A percentile compares a stretch with the other conserved stretches of the same genome.
These are phyloP conservation scores for Mytilinidion resinicola DNA, from an alignment of 495 filamentous ascomycete species.

Conservation along the genomic window DNA sequence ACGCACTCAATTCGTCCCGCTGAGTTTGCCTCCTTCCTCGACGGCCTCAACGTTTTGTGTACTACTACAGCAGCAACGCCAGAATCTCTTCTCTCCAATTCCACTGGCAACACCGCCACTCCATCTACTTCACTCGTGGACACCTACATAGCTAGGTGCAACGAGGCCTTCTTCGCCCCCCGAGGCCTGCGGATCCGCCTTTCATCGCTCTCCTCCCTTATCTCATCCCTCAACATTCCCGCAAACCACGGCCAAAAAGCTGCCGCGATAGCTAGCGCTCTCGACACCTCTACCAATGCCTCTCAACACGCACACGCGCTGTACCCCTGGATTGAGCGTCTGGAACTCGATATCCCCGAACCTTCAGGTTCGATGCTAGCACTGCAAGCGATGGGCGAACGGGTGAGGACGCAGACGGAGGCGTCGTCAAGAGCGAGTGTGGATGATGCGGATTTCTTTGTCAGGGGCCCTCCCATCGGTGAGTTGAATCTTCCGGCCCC, in stretches of 20 bases:
- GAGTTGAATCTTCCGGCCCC: too few species aligned
- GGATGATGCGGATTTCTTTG: background rate
- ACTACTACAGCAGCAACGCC: constrained; percentile 6
- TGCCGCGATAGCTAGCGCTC: constrained; percentile 11
- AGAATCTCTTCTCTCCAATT: background rate
- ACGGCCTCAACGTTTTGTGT: constrained; percentile 24
- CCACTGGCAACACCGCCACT: background rate
- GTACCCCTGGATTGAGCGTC: constrained; percentile 19
- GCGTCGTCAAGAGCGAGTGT: background rate
- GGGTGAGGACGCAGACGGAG: background rate
- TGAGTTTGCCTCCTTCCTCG: constrained; percentile 26
- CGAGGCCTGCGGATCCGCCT: constrained; percentile 13
- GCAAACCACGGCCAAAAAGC: constrained; percentile 15
- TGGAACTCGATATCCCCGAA: constrained; percentile 11
- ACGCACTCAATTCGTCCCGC: constrained; percentile 23
- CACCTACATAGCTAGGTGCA: constrained; percentile 17
- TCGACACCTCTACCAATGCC: background rate
- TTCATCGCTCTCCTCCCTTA: constrained; percentile 9
- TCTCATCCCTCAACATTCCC: constrained; percentile 10
- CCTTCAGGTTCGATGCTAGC: background rate
- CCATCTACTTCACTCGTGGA: background rate
- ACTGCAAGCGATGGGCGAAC: constrained; percentile 12
- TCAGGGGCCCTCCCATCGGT: too few species aligned
- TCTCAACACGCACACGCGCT: constrained; percentile 6
- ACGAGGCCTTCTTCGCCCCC: constrained; percentile 25